A percentile compares a stretch with the other conserved stretches of the same genome.
Conservation (phyloP, 495 filamentous ascomycete genomes). For the Daldinia childiae region DNA sequence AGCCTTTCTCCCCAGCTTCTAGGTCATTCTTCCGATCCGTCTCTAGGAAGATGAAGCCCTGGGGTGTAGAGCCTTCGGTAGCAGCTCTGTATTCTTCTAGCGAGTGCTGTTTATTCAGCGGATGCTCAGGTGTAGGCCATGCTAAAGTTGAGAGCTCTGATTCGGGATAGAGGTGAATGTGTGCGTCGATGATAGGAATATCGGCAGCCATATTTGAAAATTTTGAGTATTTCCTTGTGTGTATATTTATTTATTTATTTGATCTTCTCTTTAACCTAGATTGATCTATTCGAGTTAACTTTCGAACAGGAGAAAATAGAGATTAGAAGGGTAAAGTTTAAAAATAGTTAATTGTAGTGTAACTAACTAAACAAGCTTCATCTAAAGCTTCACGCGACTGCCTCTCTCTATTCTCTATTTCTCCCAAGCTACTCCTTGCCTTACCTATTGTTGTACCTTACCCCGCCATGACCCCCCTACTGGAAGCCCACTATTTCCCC, state of each 20-base stretch:
- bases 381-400: slow-evolving; percentile 22
- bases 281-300: background rate
- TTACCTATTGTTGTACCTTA: slow-evolving; percentile 23
- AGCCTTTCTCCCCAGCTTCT: slow-evolving; percentile 56
- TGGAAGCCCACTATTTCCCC: slow-evolving; percentile 39
- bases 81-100: slow-evolving; percentile 64
- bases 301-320: background rate
- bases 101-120: slow-evolving; percentile 69
- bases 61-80: slow-evolving; percentile 44
- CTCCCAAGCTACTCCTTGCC: background rate
- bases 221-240: slow-evolving; percentile 4
- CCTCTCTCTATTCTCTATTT: background rate
- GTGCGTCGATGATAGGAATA: slow-evolving; percentile 76
- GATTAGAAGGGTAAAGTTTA: background rate
- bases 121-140: slow-evolving; percentile 68
- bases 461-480: slow-evolving; percentile 36
- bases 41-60: slow-evolving; percentile 83
- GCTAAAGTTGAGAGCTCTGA: slow-evolving; percentile 69
- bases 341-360: slow-evolving; percentile 23
- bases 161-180: slow-evolving; percentile 84
- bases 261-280: background rate
- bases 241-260: background rate
- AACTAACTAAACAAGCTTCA: slow-evolving; percentile 13
- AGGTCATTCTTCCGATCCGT: slow-evolving; percentile 75
- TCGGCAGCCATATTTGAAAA: slow-evolving; percentile 36